Base-by-base conservation (phyloP, 2,329 filamentous ascomycete genomes). In the Zopfia rhizophila region DNA sequence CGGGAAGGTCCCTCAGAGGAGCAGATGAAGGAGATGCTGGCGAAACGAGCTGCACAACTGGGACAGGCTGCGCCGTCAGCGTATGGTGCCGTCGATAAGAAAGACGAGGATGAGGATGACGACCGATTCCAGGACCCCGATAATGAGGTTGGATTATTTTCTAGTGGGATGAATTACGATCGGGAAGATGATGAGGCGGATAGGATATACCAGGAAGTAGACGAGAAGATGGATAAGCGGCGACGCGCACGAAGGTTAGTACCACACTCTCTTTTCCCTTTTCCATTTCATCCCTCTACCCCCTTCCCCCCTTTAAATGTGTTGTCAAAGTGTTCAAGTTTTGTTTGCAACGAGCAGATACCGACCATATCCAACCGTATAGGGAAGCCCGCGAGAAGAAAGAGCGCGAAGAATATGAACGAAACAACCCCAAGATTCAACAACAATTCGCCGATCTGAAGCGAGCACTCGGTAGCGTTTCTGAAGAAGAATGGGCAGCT, bases 161-260 rank as follows among this genome's bases (percentile, higher is more conserved):
- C 94, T 3, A 93, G 91, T 44, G 94, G 94, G 24, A 89, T 94
- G 61, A 70, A 69, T 47, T 99, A 96, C 76, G 94, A 97, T 71
- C 89, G 94, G 70, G 94, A 99, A 45, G 94, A 99, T 66, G 94
- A 99, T 65, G 95, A 99, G 73, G 94, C 94, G 30, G 94, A 99
- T 75, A 83, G 90, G 64, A 96, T 99, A 65, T 99, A 96, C 77
- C 88, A 92, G 65, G 89, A 91, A 68, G 90, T 99, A 55, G 94
- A 99, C 65, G 94, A 97, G 78, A 93, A 89, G 75, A 97, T 99
- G 93, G 92, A 95, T 58, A 89, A 83, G 75, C 83, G 94, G 58
- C 82, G 94, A 54, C 95, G 88, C 77, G 82, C 83, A 60, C 86
- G 93, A 84, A 90, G 90, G 90, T 93, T 84, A 82, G 88, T 89